Base-by-base conservation (phyloP, 2,329 filamentous ascomycete species). In the Phyllosticta citrichinensis region DNA sequence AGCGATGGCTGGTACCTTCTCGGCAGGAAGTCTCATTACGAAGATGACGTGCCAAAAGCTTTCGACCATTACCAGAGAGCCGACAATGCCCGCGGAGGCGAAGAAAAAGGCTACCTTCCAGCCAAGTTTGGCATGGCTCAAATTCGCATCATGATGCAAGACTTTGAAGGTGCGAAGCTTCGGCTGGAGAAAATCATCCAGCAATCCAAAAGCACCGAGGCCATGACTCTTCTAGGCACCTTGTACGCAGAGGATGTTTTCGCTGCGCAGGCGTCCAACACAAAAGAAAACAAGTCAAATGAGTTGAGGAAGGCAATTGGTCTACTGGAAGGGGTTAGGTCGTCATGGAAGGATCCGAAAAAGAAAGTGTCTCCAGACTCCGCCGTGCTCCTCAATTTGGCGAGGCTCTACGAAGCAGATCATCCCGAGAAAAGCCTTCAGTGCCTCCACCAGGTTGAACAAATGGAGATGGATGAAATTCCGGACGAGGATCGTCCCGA, bases 1-100 rank as follows among this genome's bases (percentile, higher is more conserved):
- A 96, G 93, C 75, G 95, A 99, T 71, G 95, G 94, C 40, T 97
- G 93, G 92, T 99, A 97, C 74, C 77, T 97, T 9, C 83, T 97
- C 51, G 94, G 91, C 27, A 83, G 92, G 63, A 97, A 96, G 72
- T 90, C 93, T 65, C 94, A 99, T 71, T 90, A 91, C 66, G 83
- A 85, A 62, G 87, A 88, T 52, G 86, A 97, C 62, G 75, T 84
- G 6, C 81, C 87, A 20, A 87, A 85, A 61, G 93, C 94, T 1
- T 84, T 83, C 20, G 90, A 96, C 68, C 96, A 87, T 73, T 99
- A 99, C 74, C 85, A 86, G 60, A 87, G 89, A 66, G 89, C 95
- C 1, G 94, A 99, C 71, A 89, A 95, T 72, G 92, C 94, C 47
- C 84, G 94, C 67, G 93, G 93, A 68, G 93, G 92, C 52, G 82